phyloP scores from a whole-genome alignment of 805 yeast genomes.

The Wickerhamiella dianesei region DNA sequence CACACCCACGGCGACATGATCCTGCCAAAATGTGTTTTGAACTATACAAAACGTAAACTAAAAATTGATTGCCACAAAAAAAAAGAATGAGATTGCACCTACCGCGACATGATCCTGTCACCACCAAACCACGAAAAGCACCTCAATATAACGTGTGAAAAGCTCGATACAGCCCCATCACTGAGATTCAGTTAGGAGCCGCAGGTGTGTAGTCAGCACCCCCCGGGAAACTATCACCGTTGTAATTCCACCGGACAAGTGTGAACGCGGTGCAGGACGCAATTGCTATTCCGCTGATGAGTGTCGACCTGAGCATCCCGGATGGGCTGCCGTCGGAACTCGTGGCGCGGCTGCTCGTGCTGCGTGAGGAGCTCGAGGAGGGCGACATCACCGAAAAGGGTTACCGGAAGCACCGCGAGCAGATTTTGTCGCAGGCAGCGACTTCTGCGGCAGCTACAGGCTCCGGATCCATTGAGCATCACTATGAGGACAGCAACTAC shows the following conservation, averaged over 20 bases:
- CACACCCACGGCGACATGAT: too few relatives aligned
- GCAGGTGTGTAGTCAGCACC: neutral
- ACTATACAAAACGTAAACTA: too few relatives aligned
- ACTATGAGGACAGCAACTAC: neutral
- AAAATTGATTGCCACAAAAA: too few relatives aligned
- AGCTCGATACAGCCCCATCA: too few relatives aligned
- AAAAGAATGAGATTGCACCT: too few relatives aligned
- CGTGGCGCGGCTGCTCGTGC: conserved; percentile 17
- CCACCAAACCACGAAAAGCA: too few relatives aligned
- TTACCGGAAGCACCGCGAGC: conserved; percentile 43
- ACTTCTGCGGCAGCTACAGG: neutral
- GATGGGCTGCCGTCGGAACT: conserved; percentile 21
- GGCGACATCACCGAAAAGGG: conserved; percentile 68
- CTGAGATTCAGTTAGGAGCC: too few relatives aligned
- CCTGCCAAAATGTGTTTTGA: too few relatives aligned
- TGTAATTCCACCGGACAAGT: too few relatives aligned
- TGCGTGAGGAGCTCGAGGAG: conserved; percentile 29
- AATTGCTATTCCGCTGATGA: neutral
- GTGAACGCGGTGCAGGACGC: neutral
- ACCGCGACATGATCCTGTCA: too few relatives aligned
- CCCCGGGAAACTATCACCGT: neutral
- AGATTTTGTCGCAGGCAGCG: conserved; percentile 22
- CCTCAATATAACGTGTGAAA: too few relatives aligned
- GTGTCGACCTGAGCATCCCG: conserved; percentile 18
- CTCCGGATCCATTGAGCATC: neutral